These are phyloP conservation scores for Bryopsis sp. DNA, from an alignment of 139 green algal species.

Conservation along the genomic window DNA sequence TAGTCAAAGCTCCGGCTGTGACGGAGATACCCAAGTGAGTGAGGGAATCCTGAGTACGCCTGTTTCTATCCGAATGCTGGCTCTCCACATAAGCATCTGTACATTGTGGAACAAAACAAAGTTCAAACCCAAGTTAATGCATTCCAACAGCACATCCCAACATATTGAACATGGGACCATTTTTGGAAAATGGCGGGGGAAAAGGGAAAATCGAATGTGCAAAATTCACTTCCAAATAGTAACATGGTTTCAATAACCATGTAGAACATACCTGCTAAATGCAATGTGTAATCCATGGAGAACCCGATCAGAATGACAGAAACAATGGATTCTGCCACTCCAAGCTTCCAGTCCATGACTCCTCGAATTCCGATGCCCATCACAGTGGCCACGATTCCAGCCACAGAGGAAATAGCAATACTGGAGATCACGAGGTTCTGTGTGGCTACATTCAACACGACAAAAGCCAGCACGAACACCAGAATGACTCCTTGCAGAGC, in stretches of 20 bases:
- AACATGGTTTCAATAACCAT: too few relatives aligned
- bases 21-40: constrained; percentile 35
- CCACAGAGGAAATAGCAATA: constrained; percentile 28
- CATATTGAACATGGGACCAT: too few relatives aligned
- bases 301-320: constrained; percentile 47
- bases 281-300: constrained; percentile 42
- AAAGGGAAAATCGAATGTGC: too few relatives aligned
- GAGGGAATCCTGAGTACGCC: constrained; percentile 27
- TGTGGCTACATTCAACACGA: constrained; percentile 33
- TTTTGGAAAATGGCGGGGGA: too few relatives aligned
- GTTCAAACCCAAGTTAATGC: background rate
- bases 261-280: constrained; percentile 32
- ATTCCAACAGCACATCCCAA: background rate
- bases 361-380: constrained; percentile 23
- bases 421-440: constrained; percentile 29
- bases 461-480: constrained; percentile 28
- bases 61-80: constrained; percentile 10
- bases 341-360: constrained; percentile 35
- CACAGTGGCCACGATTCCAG: constrained; percentile 27
- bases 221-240: too few relatives aligned
- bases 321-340: constrained; percentile 32
- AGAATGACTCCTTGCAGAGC: constrained; percentile 19
- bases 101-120: background rate
- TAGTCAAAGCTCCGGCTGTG: constrained; percentile 34
- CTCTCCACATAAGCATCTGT: constrained; percentile 34